phyloP scores from a whole-genome alignment of 345 rosid genomes.

The Lepidium aucheri region DNA sequence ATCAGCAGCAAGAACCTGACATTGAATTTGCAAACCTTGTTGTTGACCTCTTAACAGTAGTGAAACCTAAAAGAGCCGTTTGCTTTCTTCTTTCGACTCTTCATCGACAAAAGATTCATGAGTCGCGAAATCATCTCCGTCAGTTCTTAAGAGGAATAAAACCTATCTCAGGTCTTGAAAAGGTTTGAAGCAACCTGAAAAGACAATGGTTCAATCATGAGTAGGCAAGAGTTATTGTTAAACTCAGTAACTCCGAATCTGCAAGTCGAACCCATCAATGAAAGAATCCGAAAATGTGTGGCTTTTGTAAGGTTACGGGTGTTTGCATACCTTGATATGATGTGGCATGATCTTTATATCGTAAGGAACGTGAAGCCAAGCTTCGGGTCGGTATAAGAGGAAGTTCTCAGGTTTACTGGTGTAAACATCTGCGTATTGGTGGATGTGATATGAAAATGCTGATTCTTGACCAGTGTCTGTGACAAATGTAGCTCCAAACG shows the following conservation, averaged over 20 bases:
- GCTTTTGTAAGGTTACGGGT: not conserved
- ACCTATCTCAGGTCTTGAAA: slow-evolving; percentile 31
- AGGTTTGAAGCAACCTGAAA: slow-evolving; percentile 57
- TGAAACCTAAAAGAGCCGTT: not conserved
- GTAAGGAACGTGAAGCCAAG: slow-evolving; percentile 91
- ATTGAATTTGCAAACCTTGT: not conserved
- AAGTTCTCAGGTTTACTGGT: slow-evolving; percentile 94
- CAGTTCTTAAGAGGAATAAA: not conserved
- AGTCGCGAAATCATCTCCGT: too few species aligned
- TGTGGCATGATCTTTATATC: slow-evolving; percentile 97
- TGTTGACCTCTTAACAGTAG: not conserved
- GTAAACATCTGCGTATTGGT: slow-evolving; percentile 87
- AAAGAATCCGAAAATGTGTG: not conserved
- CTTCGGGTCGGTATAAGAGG: slow-evolving; percentile 63
- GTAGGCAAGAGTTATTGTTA: not conserved
- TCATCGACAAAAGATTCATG: too few species aligned
- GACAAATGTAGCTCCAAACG: slow-evolving; percentile 95
- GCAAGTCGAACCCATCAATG: not conserved
- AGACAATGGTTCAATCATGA: not conserved
- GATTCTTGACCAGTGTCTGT: slow-evolving; percentile 93
- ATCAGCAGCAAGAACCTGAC: not conserved
- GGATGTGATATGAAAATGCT: slow-evolving; percentile 92
- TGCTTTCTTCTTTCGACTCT: not conserved
- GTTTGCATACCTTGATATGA: slow-evolving; percentile 67
- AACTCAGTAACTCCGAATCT: not conserved